Percentiles rank a stretch among this genome's conserved stretches.
phyloP scores from a whole-genome alignment of 2,329 filamentous ascomycete genomes.

The Penicillium brasilianum region DNA sequence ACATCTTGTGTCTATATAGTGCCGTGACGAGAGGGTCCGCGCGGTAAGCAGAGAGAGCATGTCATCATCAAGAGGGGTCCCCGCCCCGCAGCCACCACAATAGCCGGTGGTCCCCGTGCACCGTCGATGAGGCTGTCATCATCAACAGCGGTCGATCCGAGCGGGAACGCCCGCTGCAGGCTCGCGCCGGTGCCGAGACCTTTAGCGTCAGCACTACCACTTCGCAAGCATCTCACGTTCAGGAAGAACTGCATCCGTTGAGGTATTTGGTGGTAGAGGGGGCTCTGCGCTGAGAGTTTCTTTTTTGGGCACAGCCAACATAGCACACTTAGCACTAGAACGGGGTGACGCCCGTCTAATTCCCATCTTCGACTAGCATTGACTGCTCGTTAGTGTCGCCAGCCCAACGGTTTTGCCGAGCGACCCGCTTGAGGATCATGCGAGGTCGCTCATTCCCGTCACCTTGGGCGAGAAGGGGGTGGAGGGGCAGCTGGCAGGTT shows the following conservation, averaged over 20 bases:
- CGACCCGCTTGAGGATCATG: neutral
- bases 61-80: neutral
- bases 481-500: neutral
- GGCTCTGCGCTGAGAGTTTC: neutral
- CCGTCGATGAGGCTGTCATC: conserved; percentile 14
- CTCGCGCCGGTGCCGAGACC: conserved; percentile 4
- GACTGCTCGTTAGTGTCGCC: neutral
- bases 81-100: conserved; percentile 5
- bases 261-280: neutral
- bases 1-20: neutral
- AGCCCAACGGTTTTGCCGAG: neutral
- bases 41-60: neutral
- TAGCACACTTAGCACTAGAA: neutral
- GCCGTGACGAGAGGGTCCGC: neutral
- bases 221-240: neutral
- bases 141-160: conserved; percentile 16
- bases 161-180: conserved; percentile 17
- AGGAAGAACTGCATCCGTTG: neutral
- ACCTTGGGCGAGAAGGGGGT: neutral
- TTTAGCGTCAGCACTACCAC: conserved; percentile 5
- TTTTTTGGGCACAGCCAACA: neutral
- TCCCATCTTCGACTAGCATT: neutral
- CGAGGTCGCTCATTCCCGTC: neutral
- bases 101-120: neutral
- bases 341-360: neutral